Base-by-base conservation (phyloP, 2,329 filamentous ascomycete species). In the Diaporthe ampelina region DNA sequence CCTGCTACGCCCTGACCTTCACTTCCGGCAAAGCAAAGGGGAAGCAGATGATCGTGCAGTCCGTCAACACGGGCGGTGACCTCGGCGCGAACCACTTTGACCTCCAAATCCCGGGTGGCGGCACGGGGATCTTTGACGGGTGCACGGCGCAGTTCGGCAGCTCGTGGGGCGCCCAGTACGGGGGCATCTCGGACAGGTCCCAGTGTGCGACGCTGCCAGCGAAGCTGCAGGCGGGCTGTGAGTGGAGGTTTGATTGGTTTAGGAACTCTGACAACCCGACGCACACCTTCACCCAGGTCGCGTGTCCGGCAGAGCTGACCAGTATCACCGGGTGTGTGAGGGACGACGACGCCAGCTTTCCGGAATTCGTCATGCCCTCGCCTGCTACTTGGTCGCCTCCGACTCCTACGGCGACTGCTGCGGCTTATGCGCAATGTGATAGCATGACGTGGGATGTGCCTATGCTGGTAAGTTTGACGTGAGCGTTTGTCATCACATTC, bases 31-130 rank as follows among this genome's bases (percentile, higher is more conserved):
- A 87, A 8, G 85, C 90, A 26, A 81, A 84, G 35, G 90, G 90
- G 71, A 92, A 92, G 83, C 88, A 85, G 74, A 90, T 92, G 88
- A 84, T 92, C 70, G 87, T 93, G 21, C 91, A 93, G 79, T 88
- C 89, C 11, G 91, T 89, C 45, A 92, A 92, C 81, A 92, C 90
- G 2, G 91, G 90, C 40, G 85, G 84, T 26, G 90, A 91, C 79
- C 82, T 91, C 10, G 85, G 84, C 56, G 78, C 79, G 43, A 91
- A 91, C 79, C 90, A 92, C 76, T 92, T 91, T 78, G 90, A 92
- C 81, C 79, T 92, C 26, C 79, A 85, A 82, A 88, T 89, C 37
- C 88, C 87, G 4, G 89, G 89, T 21, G 89, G 89, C 73, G 89
- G 90, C 37, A 86, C 87, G 26, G 90, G 90, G 63, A 84, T 87